phyloP scores from a whole-genome alignment of 331 rosid species.

The Malus hybrid region DNA sequence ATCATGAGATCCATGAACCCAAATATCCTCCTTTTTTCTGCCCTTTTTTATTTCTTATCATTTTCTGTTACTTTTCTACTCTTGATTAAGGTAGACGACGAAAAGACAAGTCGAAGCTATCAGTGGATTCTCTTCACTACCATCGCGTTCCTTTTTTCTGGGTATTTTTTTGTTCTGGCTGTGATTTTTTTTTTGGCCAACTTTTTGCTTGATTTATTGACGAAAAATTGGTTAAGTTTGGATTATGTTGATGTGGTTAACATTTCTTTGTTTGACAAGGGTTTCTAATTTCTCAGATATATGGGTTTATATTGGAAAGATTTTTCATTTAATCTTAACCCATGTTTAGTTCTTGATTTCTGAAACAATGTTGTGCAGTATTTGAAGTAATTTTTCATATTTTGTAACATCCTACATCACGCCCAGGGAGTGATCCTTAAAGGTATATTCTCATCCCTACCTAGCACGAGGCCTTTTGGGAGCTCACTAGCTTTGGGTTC shows the following conservation, averaged over 20 bases:
- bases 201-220: background rate
- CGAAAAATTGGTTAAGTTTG: background rate
- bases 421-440: too few relatives aligned
- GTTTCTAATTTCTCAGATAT: background rate
- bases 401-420: too few relatives aligned
- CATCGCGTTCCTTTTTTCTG: background rate
- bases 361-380: background rate
- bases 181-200: background rate
- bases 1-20: too few relatives aligned
- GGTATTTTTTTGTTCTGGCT: background rate
- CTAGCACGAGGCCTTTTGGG: too few relatives aligned
- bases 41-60: too few relatives aligned
- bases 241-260: background rate
- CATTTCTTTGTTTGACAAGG: background rate
- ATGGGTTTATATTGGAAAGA: background rate
- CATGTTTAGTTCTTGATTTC: background rate
- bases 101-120: background rate
- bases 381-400: background rate
- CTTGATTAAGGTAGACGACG: background rate
- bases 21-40: too few relatives aligned
- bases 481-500: too few relatives aligned
- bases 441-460: too few relatives aligned
- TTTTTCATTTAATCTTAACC: too few relatives aligned
- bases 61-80: too few relatives aligned
- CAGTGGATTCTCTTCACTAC: background rate